These are phyloP conservation scores for Cytospora leucostoma DNA, from an alignment of 2,329 filamentous ascomycete species.

Conservation along the genomic window DNA sequence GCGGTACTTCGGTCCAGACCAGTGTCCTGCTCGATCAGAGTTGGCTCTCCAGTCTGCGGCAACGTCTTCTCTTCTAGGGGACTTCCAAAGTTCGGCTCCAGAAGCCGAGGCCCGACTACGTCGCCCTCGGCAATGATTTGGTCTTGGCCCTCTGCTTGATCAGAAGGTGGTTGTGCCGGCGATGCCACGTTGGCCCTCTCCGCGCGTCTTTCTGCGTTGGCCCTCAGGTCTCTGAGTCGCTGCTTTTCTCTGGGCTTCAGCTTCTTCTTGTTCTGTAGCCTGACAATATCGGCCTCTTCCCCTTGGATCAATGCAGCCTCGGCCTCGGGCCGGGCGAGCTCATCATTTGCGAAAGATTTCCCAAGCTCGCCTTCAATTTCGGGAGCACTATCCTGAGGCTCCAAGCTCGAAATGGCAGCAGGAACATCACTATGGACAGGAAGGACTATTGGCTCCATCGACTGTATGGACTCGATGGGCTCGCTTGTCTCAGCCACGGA, in stretches of 20 bases:
- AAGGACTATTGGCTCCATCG: not conserved
- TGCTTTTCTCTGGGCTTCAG: constrained; percentile 21
- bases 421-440: not conserved
- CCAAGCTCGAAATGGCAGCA: not conserved
- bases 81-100: not conserved
- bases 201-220: constrained; percentile 14
- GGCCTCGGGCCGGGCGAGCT: constrained; percentile 14
- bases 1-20: not conserved
- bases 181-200: constrained; percentile 4
- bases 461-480: not conserved
- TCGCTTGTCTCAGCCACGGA: not conserved
- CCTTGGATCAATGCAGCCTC: constrained; percentile 11
- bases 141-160: not conserved
- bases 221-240: constrained; percentile 20
- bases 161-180: not conserved
- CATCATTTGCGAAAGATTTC: constrained; percentile 3
- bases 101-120: not conserved
- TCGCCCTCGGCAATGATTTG: not conserved
- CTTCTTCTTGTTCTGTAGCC: constrained; percentile 18
- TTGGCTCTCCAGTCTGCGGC: constrained; percentile 1
- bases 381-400: not conserved
- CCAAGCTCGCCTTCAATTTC: not conserved
- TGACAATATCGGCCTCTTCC: constrained; percentile 20
- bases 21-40: not conserved
- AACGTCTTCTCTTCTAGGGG: not conserved